These are phyloP conservation scores for Mycena pura DNA, from an alignment of 768 basidiomycete species.

Conservation along the genomic window DNA sequence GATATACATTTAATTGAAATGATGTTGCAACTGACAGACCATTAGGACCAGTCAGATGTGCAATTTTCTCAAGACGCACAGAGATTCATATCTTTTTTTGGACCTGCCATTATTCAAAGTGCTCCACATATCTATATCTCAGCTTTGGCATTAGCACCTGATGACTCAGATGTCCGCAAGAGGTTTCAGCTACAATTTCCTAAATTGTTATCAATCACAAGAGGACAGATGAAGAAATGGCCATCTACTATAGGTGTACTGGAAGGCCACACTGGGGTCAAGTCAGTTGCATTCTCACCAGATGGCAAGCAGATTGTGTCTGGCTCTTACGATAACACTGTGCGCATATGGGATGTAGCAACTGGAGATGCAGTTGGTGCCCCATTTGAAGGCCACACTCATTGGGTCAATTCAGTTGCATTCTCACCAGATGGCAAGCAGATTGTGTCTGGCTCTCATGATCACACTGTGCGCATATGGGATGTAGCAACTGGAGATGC, in stretches of 20 bases:
- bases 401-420: too few relatives aligned
- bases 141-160: neutral
- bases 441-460: too few relatives aligned
- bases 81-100: neutral
- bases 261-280: neutral
- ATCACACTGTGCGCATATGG: too few relatives aligned
- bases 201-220: neutral
- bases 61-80: neutral
- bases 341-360: neutral
- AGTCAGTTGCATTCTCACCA: neutral
- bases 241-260: neutral
- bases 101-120: neutral
- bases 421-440: too few relatives aligned
- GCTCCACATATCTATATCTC: neutral
- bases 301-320: neutral
- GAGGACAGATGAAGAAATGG: neutral
- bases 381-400: too few relatives aligned
- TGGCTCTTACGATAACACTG: neutral
- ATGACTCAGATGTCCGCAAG: too few relatives aligned
- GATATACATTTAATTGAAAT: neutral
- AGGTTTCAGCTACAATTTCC: neutral
- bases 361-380: too few relatives aligned
- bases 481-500: too few relatives aligned
- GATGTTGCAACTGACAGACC: neutral
- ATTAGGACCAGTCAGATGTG: neutral